Conservation (phyloP, 2,329 filamentous ascomycete species). For the Beauveria scarabaeidicola region DNA sequence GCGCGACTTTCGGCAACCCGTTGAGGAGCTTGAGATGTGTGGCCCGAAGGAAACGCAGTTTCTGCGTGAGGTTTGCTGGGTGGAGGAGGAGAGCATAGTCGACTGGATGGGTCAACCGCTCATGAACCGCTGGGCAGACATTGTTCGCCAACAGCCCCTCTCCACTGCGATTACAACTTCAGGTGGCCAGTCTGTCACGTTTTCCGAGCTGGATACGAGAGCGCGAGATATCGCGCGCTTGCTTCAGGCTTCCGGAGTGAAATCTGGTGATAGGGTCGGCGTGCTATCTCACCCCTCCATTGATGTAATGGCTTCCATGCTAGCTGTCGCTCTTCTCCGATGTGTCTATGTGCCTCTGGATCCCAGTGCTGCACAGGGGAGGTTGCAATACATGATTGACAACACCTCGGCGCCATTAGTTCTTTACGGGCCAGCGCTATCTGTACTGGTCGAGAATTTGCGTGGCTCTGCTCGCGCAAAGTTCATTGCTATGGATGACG, state of each 20-base stretch:
- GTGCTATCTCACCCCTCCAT: conserved; percentile 1
- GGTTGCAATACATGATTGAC: neutral
- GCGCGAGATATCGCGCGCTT: neutral
- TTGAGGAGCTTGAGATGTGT: conserved; percentile 2
- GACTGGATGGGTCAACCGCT: neutral
- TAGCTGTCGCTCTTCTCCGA: neutral
- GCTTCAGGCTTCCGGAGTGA: neutral
- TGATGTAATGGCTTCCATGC: conserved; percentile 1
- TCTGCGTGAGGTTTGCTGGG: neutral
- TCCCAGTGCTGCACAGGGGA: neutral
- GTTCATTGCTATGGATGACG: neutral
- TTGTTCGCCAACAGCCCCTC: neutral
- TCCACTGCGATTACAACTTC: neutral
- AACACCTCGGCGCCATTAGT: neutral
- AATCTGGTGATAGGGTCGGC: neutral
- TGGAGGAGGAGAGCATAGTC: neutral
- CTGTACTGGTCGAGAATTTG: neutral
- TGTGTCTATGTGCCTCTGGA: conserved; percentile 4
- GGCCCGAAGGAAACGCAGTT: neutral
- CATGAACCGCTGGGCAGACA: neutral
- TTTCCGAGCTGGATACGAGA: neutral
- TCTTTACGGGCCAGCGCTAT: neutral
- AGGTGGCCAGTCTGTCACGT: neutral
- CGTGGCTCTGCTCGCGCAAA: neutral
- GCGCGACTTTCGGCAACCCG: neutral